Base-by-base conservation (phyloP, 495 filamentous ascomycete genomes). In the Hypoxylon lenormandii region DNA sequence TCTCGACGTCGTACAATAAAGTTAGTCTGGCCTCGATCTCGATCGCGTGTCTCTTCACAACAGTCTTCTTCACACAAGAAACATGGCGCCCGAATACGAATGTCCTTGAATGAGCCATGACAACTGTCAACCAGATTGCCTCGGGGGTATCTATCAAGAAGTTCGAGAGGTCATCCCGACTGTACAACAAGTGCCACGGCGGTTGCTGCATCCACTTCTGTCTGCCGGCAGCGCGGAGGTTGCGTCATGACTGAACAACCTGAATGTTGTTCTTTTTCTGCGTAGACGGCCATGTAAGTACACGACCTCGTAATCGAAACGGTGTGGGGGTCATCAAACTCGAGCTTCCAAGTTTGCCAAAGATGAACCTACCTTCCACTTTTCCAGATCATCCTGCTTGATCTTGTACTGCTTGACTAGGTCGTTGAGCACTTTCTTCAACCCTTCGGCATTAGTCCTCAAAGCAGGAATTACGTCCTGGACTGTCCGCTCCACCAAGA, bases 221-320 rank as follows among this genome's bases (percentile, higher is more conserved):
- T 60, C 61, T 23, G 21, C 37, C 65, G 48, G 36, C 40, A 56
- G 37, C 38, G 11, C 45, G 30, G 49, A 54, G 26, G 36, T 53
- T 50, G 33, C 62, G 50, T 79, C 77, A 81, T 81, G 82, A 91
- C 78, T 95, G 92, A 55, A 98, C 94, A 63, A 98, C 92, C 78
- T 97, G 94, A 58, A 98, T 87, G 74, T 97, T 97, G 81, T 98
- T 97, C 89, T 97, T 97, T 78, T 97, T 97, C 95, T 98, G 53
- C 50, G 76, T 74, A 74, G 7, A 56, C 26, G 53, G 70, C 5
- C 50, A 28, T 53, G 53, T 67, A 78, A 77, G 64, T 60, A 28
- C 42, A 65, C 37, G 38, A 47, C 47, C 49, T 48, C 42, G 56
- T 42, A 42, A 57, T 71, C 45, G 38, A 68, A 22, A 38, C 21